Conservation (phyloP, 805 yeast genomes). For the Lachancea dasiensis region DNA sequence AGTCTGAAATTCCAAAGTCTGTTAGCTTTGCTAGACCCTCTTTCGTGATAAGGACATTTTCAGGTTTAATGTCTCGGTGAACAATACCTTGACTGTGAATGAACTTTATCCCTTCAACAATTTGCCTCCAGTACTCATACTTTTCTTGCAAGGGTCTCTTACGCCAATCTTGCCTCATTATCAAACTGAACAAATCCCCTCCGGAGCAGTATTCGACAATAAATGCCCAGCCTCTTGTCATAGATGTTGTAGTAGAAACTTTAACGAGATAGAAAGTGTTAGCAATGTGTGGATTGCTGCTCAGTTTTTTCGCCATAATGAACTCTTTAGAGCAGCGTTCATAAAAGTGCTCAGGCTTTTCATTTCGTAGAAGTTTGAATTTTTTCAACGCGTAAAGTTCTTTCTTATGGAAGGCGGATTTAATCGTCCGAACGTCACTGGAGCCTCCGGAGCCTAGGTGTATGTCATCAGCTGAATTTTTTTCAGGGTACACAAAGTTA, state of each 20-base stretch:
- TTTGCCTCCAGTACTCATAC: constrained; percentile 63
- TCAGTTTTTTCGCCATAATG: constrained; percentile 49
- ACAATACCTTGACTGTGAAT: constrained; percentile 62
- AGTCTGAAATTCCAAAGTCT: constrained; percentile 72
- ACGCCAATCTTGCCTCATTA: constrained; percentile 57
- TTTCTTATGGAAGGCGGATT: constrained; percentile 32
- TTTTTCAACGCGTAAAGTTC: constrained; percentile 59
- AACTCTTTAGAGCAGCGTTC: constrained; percentile 58
- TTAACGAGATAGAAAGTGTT: constrained; percentile 49
- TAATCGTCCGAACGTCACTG: constrained; percentile 52
- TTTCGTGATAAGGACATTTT: constrained; percentile 54
- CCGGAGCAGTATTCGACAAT: constrained; percentile 56
- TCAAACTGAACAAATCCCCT: constrained; percentile 55
- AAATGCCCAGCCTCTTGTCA: constrained; percentile 73
- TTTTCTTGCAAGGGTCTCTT: constrained; percentile 45
- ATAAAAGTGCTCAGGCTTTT: constrained; percentile 59
- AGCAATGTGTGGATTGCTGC: constrained; percentile 56
- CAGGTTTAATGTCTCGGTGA: constrained; percentile 73
- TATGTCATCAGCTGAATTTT: constrained; percentile 34
- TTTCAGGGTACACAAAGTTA: constrained; percentile 44
- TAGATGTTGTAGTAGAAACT: constrained; percentile 47
- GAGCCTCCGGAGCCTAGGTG: constrained; percentile 71
- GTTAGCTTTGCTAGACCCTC: constrained; percentile 62
- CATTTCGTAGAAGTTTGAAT: constrained; percentile 53
- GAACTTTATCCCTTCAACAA: constrained; percentile 53